Evolutionary conservation across 1,139 yeast genomes (phyloP).

Genomic region (Protomyces inouyei): DNA sequence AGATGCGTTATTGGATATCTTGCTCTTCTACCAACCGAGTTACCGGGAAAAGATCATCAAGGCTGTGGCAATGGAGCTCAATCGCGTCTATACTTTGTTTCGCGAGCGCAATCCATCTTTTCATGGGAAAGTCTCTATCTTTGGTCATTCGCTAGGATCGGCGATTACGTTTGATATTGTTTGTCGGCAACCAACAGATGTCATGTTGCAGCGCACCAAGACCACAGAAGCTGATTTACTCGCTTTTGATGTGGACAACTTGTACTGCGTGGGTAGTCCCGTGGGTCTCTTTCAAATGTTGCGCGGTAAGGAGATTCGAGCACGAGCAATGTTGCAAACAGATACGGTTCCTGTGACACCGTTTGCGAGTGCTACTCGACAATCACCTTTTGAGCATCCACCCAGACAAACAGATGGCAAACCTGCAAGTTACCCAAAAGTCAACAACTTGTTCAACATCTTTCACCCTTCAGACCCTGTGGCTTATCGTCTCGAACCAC

Average conservation of each 20-base stretch:
- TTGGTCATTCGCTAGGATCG: slow-evolving; percentile 91
- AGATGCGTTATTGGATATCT: slow-evolving; percentile 81
- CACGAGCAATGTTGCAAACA: slow-evolving; percentile 16
- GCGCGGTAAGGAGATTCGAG: slow-evolving; percentile 33
- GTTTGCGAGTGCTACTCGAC: neutral
- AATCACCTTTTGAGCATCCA: slow-evolving; percentile 11
- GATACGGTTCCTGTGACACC: slow-evolving; percentile 10
- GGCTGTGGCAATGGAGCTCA: slow-evolving; percentile 57
- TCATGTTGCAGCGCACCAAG: neutral
- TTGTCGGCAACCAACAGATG: slow-evolving; percentile 49
- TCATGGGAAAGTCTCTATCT: slow-evolving; percentile 66
- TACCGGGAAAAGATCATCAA: slow-evolving; percentile 59
- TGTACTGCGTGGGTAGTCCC: slow-evolving; percentile 85
- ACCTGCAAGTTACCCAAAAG: slow-evolving; percentile 36
- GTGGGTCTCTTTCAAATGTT: slow-evolving; percentile 62
- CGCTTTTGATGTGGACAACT: slow-evolving; percentile 63
- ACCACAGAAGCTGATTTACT: neutral
- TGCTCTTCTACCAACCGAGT: slow-evolving; percentile 69
- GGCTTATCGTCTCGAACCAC: slow-evolving; percentile 41
- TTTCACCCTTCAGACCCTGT: slow-evolving; percentile 45
- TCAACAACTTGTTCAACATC: slow-evolving; percentile 42
- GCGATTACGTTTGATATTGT: slow-evolving; percentile 76
- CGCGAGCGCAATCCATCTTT: slow-evolving; percentile 62
- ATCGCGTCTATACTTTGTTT: slow-evolving; percentile 62
- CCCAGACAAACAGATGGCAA: neutral